Evolutionary conservation across 345 rosid species (phyloP).

Genomic region (Brassica rapa): DNA sequence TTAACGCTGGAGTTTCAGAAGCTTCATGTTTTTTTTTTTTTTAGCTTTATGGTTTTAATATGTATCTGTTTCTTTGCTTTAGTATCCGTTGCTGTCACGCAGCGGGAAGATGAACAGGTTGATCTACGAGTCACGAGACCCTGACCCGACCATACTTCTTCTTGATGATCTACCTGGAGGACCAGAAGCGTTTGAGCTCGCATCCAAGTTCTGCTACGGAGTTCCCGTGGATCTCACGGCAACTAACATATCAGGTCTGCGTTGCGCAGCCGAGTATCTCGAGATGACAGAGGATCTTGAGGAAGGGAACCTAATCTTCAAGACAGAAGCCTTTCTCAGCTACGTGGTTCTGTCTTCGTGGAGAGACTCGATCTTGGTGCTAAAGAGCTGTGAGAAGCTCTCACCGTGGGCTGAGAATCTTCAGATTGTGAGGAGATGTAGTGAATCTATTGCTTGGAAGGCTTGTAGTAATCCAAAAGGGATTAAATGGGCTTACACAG

Average conservation of each 20-base stretch:
- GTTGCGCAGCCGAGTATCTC: slow-evolving; percentile 96
- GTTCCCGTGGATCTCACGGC: slow-evolving; percentile 92
- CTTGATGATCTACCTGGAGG: slow-evolving; percentile 92
- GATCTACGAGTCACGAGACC: slow-evolving; percentile 73
- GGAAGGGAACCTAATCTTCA: slow-evolving; percentile 95
- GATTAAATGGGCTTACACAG: slow-evolving; percentile 88
- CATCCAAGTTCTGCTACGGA: slow-evolving; percentile 95
- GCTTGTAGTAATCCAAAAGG: slow-evolving; percentile 98
- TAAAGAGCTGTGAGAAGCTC: slow-evolving; percentile 90
- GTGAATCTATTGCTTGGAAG: slow-evolving; percentile 99
- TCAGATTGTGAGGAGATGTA: slow-evolving; percentile 89
- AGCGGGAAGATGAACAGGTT: slow-evolving; percentile 91
- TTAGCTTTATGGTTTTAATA: not conserved
- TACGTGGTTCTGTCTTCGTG: slow-evolving; percentile 94
- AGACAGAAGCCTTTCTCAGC: slow-evolving; percentile 96
- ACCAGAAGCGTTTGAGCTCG: slow-evolving; percentile 82
- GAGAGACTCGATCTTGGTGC: slow-evolving; percentile 88
- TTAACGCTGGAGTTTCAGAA: not conserved
- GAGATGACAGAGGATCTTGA: slow-evolving; percentile 99
- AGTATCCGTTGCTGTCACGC: slow-evolving; percentile 94
- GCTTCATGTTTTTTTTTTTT: not conserved
- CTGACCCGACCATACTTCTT: slow-evolving; percentile 53
- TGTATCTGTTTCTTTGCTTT: slow-evolving; percentile 5
- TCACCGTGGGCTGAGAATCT: slow-evolving; percentile 99
- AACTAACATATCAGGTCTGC: slow-evolving; percentile 77